phyloP scores from a whole-genome alignment of 2,329 filamentous ascomycete species.

The Trichoderma pleuroti region DNA sequence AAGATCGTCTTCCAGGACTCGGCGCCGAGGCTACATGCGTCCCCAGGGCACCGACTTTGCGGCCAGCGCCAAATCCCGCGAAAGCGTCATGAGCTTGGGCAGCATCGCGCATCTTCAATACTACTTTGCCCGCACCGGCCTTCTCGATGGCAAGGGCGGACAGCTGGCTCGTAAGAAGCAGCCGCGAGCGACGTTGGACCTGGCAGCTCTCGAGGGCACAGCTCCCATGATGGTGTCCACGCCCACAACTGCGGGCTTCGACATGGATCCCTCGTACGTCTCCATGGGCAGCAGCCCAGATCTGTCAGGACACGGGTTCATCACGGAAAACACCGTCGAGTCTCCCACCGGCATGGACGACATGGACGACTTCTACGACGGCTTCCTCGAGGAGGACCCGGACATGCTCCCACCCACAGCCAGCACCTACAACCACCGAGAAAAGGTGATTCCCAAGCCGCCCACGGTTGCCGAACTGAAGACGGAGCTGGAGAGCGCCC shows the following conservation, averaged over 20 bases:
- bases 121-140: constrained; percentile 92
- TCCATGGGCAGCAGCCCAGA: constrained; percentile 60
- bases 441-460: constrained; percentile 76
- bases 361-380: constrained; percentile 48
- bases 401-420: constrained; percentile 94
- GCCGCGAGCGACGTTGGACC: constrained; percentile 54
- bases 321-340: constrained; percentile 40
- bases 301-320: constrained; percentile 39
- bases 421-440: constrained; percentile 87
- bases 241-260: constrained; percentile 43
- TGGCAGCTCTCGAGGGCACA: constrained; percentile 47
- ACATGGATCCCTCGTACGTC: constrained; percentile 57
- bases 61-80: constrained; percentile 80
- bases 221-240: constrained; percentile 22
- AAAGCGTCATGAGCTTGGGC: constrained; percentile 93
- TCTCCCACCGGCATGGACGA: constrained; percentile 47
- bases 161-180: constrained; percentile 73
- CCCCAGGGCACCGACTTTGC: constrained; percentile 87
- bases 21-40: constrained; percentile 79
- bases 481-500: constrained; percentile 58
- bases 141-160: constrained; percentile 89
- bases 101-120: constrained; percentile 98
- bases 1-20: constrained; percentile 40
- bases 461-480: constrained; percentile 80
- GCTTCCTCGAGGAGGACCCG: constrained; percentile 61